Base-by-base conservation (phyloP, 495 filamentous ascomycete species). In the Aspergillus wentii region DNA sequence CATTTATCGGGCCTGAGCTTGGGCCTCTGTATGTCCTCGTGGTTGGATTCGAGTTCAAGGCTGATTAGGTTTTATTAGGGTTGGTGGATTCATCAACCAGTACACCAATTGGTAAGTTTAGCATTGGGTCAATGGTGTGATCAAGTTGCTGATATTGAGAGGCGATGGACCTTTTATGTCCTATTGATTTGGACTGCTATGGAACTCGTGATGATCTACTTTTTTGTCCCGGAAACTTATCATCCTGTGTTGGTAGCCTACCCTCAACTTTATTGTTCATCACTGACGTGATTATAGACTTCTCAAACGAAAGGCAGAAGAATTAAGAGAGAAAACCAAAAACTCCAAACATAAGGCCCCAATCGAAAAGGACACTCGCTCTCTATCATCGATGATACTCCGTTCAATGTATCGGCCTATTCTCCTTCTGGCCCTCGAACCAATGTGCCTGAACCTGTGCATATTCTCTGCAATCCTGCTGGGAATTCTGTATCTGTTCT, bases 181-280 rank as follows among this genome's bases (percentile, higher is more conserved):
- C 68, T 94, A 27, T 52, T 94, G 5, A 95, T 95, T n/a, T 95
- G 88, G 88, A 73, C 85, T 2, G 74, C 64, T 7, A 52, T 72
- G 16, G 54, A 83, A 43, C 66, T 90, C 6, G 57, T 65, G 4
- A 61, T 72, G 41, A 78, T 97, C 14, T 48, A 78, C 30, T 51
- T 88, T 17, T 71, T 90, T 15, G 87, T 94, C 2, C 91, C 91
- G 1, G 91, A 96, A 64, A 97, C 92, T 0, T 98, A 95, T 52
- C 85, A 85, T 37, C 80, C 80, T 16, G 78, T 82, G 67, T 69
- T 57, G 36, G 64, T 54, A 28, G 8, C n/a, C 8, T 30, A 27
- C 3, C 18, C 22, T 19, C n/a, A n/a, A n/a, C n/a, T n/a, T n/a
- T n/a, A n/a, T 22, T 18, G 30, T 18, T 4, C n/a, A n/a, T n/a